A percentile compares a stretch with the other conserved stretches of the same genome.
Evolutionary conservation across 2,329 filamentous ascomycete genomes (phyloP).

Genomic region (Colletotrichum eremochloae): DNA sequence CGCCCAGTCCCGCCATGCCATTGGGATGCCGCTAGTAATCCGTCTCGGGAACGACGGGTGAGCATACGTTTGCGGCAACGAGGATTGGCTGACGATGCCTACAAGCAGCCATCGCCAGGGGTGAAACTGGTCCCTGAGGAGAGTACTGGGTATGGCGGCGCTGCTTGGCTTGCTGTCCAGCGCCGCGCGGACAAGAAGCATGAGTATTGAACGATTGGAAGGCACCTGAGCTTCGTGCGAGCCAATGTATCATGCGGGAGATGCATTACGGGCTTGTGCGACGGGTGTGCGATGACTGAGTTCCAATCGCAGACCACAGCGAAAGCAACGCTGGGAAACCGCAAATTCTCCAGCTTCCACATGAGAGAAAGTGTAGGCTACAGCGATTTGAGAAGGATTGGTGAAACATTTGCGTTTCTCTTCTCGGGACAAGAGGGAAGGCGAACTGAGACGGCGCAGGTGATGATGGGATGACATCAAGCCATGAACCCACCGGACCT

Average conservation of each 20-base stretch:
- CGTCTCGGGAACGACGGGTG: conserved; percentile 1
- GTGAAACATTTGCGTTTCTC: neutral
- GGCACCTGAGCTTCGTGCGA: neutral
- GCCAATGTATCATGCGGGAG: neutral
- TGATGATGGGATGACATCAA: conserved; percentile 26
- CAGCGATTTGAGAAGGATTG: neutral
- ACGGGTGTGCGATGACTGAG: neutral
- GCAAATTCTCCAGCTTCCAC: neutral
- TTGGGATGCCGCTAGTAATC: conserved; percentile 1
- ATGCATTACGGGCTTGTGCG: neutral
- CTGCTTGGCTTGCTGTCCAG: neutral
- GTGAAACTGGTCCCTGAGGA: neutral
- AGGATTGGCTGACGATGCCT: neutral
- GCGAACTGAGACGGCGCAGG: neutral
- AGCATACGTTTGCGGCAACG: neutral
- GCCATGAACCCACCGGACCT: conserved; percentile 6
- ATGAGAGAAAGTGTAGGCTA: neutral
- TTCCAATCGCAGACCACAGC: neutral
- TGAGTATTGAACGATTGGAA: neutral
- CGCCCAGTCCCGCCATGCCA: neutral
- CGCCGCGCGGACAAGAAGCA: neutral
- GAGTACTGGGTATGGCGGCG: neutral
- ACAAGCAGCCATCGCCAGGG: neutral
- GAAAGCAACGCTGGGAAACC: neutral
- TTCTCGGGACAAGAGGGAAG: neutral